A percentile compares a stretch with the other conserved stretches of the same genome.
Conservation (phyloP, 495 filamentous ascomycete genomes). For the Penicillium cinerascens region DNA sequence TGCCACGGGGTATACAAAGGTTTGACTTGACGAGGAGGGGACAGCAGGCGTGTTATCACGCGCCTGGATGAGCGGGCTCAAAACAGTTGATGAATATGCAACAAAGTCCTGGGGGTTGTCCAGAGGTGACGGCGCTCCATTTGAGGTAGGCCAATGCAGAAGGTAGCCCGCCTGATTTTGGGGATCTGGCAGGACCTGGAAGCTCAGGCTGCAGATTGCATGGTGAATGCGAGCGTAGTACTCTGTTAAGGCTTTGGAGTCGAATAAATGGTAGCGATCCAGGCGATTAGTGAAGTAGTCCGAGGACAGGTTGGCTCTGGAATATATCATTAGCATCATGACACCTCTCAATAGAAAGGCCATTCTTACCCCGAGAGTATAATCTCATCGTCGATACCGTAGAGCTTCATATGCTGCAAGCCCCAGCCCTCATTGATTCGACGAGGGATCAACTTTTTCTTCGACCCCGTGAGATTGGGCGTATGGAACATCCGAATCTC, state of each 20-base stretch:
- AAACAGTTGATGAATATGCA: slow-evolving; percentile 57
- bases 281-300: slow-evolving; percentile 97
- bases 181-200: slow-evolving; percentile 63
- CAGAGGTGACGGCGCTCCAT: slow-evolving; percentile 68
- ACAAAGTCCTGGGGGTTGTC: slow-evolving; percentile 65
- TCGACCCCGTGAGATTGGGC: slow-evolving; percentile 84
- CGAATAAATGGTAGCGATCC: slow-evolving; percentile 91
- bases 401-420: slow-evolving; percentile 98
- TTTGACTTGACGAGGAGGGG: slow-evolving; percentile 48
- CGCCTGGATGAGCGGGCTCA: slow-evolving; percentile 63
- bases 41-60: slow-evolving; percentile 26
- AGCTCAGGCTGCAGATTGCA: slow-evolving; percentile 75
- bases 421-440: slow-evolving; percentile 98
- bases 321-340: slow-evolving; percentile 4
- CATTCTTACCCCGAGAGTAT: slow-evolving; percentile 77
- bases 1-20: slow-evolving; percentile 75
- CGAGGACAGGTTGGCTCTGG: slow-evolving; percentile 79
- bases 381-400: slow-evolving; percentile 92
- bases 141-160: slow-evolving; percentile 74
- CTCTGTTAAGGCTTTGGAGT: slow-evolving; percentile 69
- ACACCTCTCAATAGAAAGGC: background rate
- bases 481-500: slow-evolving; percentile 98
- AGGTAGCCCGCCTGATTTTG: slow-evolving; percentile 59
- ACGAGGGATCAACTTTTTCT: slow-evolving; percentile 77
- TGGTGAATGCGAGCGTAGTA: slow-evolving; percentile 78